phyloP scores from a whole-genome alignment of 2,329 filamentous ascomycete species.

The Fusarium xylarioides region DNA sequence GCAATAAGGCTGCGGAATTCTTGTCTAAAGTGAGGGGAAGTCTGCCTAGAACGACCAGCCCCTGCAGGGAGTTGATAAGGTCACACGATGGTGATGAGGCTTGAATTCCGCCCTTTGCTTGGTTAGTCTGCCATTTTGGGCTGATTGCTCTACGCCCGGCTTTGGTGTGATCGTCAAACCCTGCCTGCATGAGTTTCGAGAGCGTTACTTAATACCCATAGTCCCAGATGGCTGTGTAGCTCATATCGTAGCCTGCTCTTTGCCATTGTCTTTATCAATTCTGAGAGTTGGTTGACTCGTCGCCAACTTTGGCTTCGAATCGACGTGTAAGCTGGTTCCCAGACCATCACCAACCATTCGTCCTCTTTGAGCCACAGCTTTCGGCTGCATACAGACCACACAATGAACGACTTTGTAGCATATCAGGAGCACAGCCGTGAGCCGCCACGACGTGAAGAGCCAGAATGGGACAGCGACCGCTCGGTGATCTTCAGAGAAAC shows the following conservation, averaged over 20 bases:
- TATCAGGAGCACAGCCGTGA: conserved; percentile 17
- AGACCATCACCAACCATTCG: not conserved
- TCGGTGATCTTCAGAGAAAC: conserved; percentile 16
- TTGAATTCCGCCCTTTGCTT: conserved; percentile 2
- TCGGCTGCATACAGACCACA: not conserved
- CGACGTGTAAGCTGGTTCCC: not conserved
- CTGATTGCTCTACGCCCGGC: conserved; percentile 33
- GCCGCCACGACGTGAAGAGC: conserved; percentile 2
- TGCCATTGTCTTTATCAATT: not conserved
- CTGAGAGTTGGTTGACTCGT: not conserved
- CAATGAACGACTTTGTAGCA: conserved; percentile 44
- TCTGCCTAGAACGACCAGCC: conserved; percentile 18
- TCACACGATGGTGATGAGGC: conserved; percentile 34
- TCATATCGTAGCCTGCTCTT: not conserved
- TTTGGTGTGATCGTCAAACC: conserved; percentile 25
- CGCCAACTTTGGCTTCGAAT: conserved; percentile 5
- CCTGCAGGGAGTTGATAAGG: not conserved
- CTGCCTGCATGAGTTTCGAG: conserved; percentile 6
- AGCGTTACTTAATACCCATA: conserved; percentile 39
- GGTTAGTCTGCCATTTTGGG: conserved; percentile 5
- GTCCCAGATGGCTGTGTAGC: conserved; percentile 15
- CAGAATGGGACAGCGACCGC: conserved; percentile 32
- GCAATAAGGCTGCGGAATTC: conserved; percentile 23
- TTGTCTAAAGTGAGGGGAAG: conserved; percentile 8
- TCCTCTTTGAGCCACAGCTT: not conserved